Base-by-base conservation (phyloP, 2,329 filamentous ascomycete genomes). In the Pseudopyricularia cyperi region DNA sequence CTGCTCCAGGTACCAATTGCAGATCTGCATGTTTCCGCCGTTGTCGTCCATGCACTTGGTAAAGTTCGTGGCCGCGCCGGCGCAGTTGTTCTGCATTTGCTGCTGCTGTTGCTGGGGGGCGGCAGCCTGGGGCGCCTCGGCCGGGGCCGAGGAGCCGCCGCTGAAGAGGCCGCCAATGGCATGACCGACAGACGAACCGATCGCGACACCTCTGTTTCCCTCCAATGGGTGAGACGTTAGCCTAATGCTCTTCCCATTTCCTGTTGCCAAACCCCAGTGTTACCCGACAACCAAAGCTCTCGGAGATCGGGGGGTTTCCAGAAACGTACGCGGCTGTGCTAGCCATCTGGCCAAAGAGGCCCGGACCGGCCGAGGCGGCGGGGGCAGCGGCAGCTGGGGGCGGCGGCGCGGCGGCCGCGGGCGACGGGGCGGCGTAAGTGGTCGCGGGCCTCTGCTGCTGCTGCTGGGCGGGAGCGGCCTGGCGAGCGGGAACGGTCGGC, bases 1-100 rank as follows among this genome's bases (percentile, higher is more conserved):
- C 79, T 98, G 91, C 69, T 98, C 93, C 62, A 98, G 74, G 70
- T 98, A 98, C 90, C 91, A 98, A 60, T 87, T 86, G 74, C 93
- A 98, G 66, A 96, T 94, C 66, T 85, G 84, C 85, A 98, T 82
- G 72, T 93, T 89, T 60, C 93, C 93, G 66, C 82, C 75, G 70
- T 98, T 86, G 65, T 97, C 87, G 69, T 97, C 90, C 84, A 98
- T 85, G 78, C 93, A 98, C 74, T 84, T 85, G 63, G 89, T 90
- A 77, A 98, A 97, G 71, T 79, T 81, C 70, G 83, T 81, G 52
- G 89, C 82, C 61, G 93, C 89, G 52, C 76, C 80, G 57, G 82
- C 81, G 73, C 93, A 98, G 67, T 85, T 86, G 69, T 71, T 76
- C 64, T 70, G 68, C 63, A 71, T 74, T 68, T 74, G 73, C 68